Percentiles rank a stretch among this genome's conserved stretches.
Conservation (phyloP, 2,329 filamentous ascomycete species). For the Neonectria faginata region DNA sequence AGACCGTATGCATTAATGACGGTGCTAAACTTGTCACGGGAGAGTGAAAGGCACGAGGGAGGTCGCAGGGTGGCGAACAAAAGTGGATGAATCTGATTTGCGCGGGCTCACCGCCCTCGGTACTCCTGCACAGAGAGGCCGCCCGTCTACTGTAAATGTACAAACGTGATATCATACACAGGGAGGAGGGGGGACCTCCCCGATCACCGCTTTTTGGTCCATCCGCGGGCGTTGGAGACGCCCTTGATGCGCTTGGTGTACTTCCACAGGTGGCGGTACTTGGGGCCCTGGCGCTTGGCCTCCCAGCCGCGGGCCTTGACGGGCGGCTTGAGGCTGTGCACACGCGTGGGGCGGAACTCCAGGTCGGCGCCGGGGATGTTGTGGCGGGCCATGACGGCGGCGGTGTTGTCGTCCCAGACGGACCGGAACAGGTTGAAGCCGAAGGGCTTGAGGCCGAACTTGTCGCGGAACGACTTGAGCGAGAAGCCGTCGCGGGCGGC, state of each 20-base stretch:
- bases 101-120: constrained; percentile 18
- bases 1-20: not conserved
- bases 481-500: constrained; percentile 74
- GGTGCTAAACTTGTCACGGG: not conserved
- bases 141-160: constrained; percentile 44
- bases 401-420: constrained; percentile 89
- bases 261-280: constrained; percentile 74
- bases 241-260: constrained; percentile 70
- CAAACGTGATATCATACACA: constrained; percentile 41
- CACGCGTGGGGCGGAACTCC: constrained; percentile 84
- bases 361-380: constrained; percentile 81
- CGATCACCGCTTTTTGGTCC: constrained; percentile 54
- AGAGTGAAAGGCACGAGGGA: not conserved
- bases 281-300: constrained; percentile 72
- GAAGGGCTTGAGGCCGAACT: constrained; percentile 76
- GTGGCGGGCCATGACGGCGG: constrained; percentile 85
- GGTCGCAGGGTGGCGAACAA: not conserved
- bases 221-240: constrained; percentile 56
- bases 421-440: constrained; percentile 90
- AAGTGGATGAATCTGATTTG: constrained; percentile 14
- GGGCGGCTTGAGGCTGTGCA: constrained; percentile 74
- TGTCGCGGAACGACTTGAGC: constrained; percentile 79
- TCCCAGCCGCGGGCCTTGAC: constrained; percentile 74
- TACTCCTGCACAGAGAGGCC: constrained; percentile 40
- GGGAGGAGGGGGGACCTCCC: not conserved